These are phyloP conservation scores for Sclerotinia minor DNA, from an alignment of 2,329 filamentous ascomycete species.

Conservation along the genomic window DNA sequence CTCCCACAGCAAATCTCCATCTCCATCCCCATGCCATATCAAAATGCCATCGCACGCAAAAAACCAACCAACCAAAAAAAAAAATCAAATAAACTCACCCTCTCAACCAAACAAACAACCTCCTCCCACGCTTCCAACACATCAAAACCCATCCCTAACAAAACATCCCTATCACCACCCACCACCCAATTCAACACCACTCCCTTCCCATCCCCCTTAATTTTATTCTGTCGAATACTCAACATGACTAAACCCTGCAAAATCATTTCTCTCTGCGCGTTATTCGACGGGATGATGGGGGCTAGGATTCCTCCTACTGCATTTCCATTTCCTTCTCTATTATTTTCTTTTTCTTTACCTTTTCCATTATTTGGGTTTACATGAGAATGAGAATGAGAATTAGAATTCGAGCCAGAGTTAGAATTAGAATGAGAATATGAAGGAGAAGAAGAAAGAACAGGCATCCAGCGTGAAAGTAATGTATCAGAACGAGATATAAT, in stretches of 20 bases:
- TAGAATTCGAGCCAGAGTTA: not conserved
- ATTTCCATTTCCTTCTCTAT: constrained; percentile 39
- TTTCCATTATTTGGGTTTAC: not conserved
- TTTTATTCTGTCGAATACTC: constrained; percentile 65
- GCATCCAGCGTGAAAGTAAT: constrained; percentile 60
- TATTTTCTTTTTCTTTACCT: not conserved
- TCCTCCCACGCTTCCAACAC: constrained; percentile 80
- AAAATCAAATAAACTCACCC: constrained; percentile 45
- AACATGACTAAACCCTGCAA: constrained; percentile 65
- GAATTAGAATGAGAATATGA: not conserved
- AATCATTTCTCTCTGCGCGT: constrained; percentile 62
- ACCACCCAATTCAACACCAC: constrained; percentile 53
- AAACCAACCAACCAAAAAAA: too few species aligned
- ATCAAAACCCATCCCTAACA: constrained; percentile 78
- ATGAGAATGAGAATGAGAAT: not conserved
- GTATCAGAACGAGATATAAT: constrained; percentile 64
- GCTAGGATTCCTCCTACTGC: constrained; percentile 63
- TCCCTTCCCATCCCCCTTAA: constrained; percentile 57
- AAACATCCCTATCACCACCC: constrained; percentile 54
- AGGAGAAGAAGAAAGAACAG: constrained; percentile 54
- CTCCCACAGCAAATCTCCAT: not conserved
- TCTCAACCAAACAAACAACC: constrained; percentile 63
- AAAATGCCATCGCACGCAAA: not conserved
- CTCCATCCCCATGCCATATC: not conserved
- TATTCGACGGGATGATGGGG: constrained; percentile 60